These are phyloP conservation scores for Adansonia grandidieri DNA, from an alignment of 441 rosid genomes.

Conservation along the genomic window DNA sequence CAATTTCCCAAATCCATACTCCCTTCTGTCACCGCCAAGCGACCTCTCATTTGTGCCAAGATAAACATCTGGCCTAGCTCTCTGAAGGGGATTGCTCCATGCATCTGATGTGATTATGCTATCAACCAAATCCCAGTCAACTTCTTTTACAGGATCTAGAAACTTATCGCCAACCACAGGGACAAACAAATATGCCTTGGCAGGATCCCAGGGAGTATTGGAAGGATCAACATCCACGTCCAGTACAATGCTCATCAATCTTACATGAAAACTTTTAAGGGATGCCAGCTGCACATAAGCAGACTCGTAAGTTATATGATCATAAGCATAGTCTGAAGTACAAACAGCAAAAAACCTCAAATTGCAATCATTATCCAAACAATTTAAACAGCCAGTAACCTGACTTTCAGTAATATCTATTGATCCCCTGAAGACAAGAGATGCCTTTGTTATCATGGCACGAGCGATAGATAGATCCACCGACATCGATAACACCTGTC, in stretches of 20 bases:
- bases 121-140: conserved; percentile 88
- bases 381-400: conserved; percentile 46
- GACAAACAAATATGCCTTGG: conserved; percentile 96
- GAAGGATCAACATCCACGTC: conserved; percentile 99
- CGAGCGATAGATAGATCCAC: conserved; percentile 99
- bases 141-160: conserved; percentile 70
- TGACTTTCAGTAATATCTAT: conserved; percentile 76
- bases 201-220: conserved; percentile 99
- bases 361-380: conserved; percentile 21
- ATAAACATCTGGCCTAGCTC: conserved; percentile 97
- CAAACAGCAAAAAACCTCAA: not conserved
- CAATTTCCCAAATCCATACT: conserved; percentile 97
- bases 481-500: conserved; percentile 99
- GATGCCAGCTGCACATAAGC: conserved; percentile 82
- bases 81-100: conserved; percentile 98
- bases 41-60: conserved; percentile 99
- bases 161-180: conserved; percentile 81
- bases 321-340: conserved; percentile 11
- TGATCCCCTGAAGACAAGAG: conserved; percentile 86
- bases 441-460: conserved; percentile 96
- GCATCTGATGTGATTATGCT: conserved; percentile 60
- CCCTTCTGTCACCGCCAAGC: conserved; percentile 98
- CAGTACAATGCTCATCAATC: conserved; percentile 98
- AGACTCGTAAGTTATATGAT: conserved; percentile 17
- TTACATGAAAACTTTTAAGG: conserved; percentile 91